Evolutionary conservation across 2,329 filamentous ascomycete species (phyloP).

Genomic region (Fusarium buharicum): DNA sequence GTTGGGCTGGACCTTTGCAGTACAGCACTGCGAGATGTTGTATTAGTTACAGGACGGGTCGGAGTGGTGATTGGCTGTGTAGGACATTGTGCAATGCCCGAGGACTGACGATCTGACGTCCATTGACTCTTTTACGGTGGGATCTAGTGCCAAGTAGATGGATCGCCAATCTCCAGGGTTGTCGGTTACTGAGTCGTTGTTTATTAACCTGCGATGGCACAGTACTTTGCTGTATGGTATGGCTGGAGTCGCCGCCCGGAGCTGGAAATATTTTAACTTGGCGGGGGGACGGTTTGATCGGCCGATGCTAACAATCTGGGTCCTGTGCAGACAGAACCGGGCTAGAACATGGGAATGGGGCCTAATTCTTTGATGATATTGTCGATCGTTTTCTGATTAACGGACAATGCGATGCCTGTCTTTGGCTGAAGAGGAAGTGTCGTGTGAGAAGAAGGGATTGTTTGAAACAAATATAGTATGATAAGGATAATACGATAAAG

Average conservation of each 20-base stretch:
- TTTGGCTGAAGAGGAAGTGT: background rate
- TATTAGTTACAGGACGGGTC: constrained; percentile 17
- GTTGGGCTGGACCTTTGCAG: constrained; percentile 21
- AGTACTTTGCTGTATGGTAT: background rate
- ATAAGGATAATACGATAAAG: background rate
- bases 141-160: constrained; percentile 1
- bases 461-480: background rate
- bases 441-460: background rate
- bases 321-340: constrained; percentile 18
- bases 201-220: background rate
- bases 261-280: constrained; percentile 30
- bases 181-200: constrained; percentile 20
- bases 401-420: background rate
- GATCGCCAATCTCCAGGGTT: constrained; percentile 12
- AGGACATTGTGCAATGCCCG: constrained; percentile 5
- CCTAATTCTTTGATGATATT: constrained; percentile 15
- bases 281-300: constrained; percentile 42
- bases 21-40: constrained; percentile 2
- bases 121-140: constrained; percentile 5
- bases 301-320: constrained; percentile 32
- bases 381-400: constrained; percentile 21
- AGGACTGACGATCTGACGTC: background rate
- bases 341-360: constrained; percentile 23
- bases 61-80: constrained; percentile 23
- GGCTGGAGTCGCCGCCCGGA: constrained; percentile 29